Percentiles rank a stretch among this genome's conserved stretches.
Evolutionary conservation across 2,329 filamentous ascomycete species (phyloP).

Genomic region (Verticillium dahliae): DNA sequence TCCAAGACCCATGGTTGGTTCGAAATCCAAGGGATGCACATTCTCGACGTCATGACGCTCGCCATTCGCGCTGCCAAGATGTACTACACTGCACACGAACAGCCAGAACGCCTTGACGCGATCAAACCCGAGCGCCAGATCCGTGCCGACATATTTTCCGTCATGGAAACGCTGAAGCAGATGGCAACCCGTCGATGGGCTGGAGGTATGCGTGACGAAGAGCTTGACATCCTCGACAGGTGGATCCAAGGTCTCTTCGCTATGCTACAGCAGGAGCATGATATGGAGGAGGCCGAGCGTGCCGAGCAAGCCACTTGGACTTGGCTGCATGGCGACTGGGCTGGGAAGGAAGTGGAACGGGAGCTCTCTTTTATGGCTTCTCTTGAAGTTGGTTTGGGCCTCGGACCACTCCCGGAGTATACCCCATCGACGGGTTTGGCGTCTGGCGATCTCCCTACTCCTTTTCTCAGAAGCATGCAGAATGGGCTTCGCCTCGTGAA

Average conservation of each 20-base stretch:
- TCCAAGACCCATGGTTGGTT: conserved; percentile 61
- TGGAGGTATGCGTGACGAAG: conserved; percentile 72
- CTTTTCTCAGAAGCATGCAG: conserved; percentile 67
- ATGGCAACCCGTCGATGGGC: conserved; percentile 85
- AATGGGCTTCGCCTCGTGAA: conserved; percentile 77
- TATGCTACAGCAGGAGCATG: conserved; percentile 71
- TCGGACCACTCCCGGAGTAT: conserved; percentile 62
- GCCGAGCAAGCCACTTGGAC: conserved; percentile 67
- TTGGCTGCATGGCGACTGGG: conserved; percentile 79
- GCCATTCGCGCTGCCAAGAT: conserved; percentile 94
- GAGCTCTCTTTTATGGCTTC: conserved; percentile 78
- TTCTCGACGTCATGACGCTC: conserved; percentile 86
- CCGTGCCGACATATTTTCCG: conserved; percentile 72
- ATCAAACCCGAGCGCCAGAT: conserved; percentile 86
- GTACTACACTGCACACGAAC: conserved; percentile 90
- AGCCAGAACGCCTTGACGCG: conserved; percentile 74
- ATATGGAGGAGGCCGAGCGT: conserved; percentile 66
- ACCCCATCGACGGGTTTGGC: conserved; percentile 35
- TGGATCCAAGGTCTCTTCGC: conserved; percentile 77
- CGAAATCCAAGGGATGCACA: conserved; percentile 84
- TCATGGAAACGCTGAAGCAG: conserved; percentile 86
- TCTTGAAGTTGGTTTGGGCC: conserved; percentile 53
- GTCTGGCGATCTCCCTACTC: conserved; percentile 51
- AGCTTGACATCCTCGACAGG: conserved; percentile 64
- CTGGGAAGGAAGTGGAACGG: conserved; percentile 64